Percentiles rank a stretch among this genome's conserved stretches.
Conservation (phyloP, 148 eudicot genomes). For the Fagopyrum esculentum region DNA sequence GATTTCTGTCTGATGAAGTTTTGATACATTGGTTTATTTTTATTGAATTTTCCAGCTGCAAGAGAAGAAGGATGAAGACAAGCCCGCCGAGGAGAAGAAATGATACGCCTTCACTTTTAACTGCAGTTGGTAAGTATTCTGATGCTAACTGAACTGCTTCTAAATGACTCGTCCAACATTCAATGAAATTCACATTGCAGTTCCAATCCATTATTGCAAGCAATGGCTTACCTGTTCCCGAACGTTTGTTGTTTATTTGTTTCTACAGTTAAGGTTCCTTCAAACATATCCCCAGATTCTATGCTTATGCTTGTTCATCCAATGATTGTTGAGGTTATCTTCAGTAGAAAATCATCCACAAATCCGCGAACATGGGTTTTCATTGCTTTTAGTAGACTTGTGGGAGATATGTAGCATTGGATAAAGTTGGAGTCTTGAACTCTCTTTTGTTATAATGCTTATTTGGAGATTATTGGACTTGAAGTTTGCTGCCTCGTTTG, state of each 20-base stretch:
- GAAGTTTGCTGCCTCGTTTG: no score
- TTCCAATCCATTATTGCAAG: not conserved
- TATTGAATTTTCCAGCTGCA: slow-evolving; percentile 16
- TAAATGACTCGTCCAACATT: not conserved
- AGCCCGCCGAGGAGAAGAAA: slow-evolving; percentile 33
- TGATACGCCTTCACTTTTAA: not conserved
- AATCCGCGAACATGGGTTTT: not conserved
- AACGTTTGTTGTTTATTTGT: not conserved
- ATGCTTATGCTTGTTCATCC: not conserved
- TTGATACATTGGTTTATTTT: not conserved
- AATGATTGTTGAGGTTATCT: not conserved
- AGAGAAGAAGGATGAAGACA: slow-evolving; percentile 46
- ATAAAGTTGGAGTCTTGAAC: not conserved
- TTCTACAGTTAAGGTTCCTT: slow-evolving; percentile 1
- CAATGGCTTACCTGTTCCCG: not conserved
- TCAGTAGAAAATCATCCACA: not conserved
- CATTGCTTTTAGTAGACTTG: slow-evolving; percentile 5
- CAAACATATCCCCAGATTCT: not conserved
- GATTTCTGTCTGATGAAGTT: not conserved
- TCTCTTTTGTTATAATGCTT: not conserved
- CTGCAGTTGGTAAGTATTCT: not conserved
- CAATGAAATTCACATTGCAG: not conserved
- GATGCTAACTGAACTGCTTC: not conserved
- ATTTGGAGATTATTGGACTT: not conserved
- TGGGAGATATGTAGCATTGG: slow-evolving; percentile 1